Conservation (phyloP, 805 yeast genomes). For the Suhomyces kilbournensis region DNA sequence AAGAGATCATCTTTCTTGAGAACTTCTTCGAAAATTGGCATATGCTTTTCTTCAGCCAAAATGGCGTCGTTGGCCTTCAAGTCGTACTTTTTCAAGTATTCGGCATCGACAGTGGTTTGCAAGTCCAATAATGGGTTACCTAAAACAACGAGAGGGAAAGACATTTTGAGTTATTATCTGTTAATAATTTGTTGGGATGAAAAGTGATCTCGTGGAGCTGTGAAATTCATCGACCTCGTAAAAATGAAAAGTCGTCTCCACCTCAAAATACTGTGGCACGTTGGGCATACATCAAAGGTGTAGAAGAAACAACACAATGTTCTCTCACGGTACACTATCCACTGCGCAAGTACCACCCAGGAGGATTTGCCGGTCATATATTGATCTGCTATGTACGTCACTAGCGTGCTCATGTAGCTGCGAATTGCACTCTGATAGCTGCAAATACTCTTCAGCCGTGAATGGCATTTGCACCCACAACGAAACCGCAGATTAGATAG, state of each 20-base stretch:
- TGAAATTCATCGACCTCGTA: not conserved
- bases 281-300: not conserved
- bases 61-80: slow-evolving; percentile 94
- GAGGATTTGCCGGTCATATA: not conserved
- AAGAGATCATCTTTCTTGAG: slow-evolving; percentile 57
- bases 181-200: not conserved
- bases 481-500: not conserved
- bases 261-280: not conserved
- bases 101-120: slow-evolving; percentile 70
- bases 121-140: slow-evolving; percentile 92
- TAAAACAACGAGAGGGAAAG: slow-evolving; percentile 73
- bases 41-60: slow-evolving; percentile 76
- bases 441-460: not conserved
- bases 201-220: not conserved
- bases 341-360: not conserved
- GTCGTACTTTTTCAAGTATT: slow-evolving; percentile 73
- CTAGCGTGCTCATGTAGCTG: not conserved
- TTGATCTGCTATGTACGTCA: not conserved
- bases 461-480: not conserved
- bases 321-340: not conserved
- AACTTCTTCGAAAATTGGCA: slow-evolving; percentile 82
- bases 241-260: not conserved
- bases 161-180: slow-evolving; percentile 32
- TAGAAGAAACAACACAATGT: not conserved
- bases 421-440: not conserved